Evolutionary conservation across 495 filamentous ascomycete species (phyloP), one percentile per base, ranked within the genome.

Genomic region (Hypoxylon cercidicola): DNA sequence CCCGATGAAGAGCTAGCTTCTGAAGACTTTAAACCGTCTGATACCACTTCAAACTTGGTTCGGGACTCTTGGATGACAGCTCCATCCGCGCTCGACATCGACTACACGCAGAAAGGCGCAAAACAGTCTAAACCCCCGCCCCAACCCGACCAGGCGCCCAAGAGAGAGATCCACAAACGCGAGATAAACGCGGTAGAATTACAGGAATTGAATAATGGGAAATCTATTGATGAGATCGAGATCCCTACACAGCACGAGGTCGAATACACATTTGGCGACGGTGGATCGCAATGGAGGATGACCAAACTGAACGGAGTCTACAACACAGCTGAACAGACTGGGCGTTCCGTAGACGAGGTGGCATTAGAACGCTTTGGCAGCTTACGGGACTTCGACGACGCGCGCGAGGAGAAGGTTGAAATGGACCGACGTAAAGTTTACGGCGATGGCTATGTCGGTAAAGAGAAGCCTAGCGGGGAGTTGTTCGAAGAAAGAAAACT

Each of bases 51-150:
- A 23, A 68, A 48, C 0, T 60, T 77, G 4, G 66, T 69, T 28
- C 78, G 95, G 56, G 96, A 97, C 77, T 85, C 90, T 4, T 99
- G 95, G 95, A 99, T 99, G 96, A 86, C 93, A 64, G 88, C 88
- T 2, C 93, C 95, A 0, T 90, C 89, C 5, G 87, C 86, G 0
- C 73, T 93, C 15, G 92, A 93, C 48, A 81, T 97, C 54, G 93
- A 97, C 64, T 97, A 95, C 72, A 88, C 90, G 30, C 90, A 94
- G 45, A 86, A 87, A 57, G 85, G 83, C 4, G 75, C 77, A 2
- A 84, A 84, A 55, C 37, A 19, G 15, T 64, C 72, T 7, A 81
- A 85, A 60, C 72, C 74, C 11, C 78, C 75, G 2, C 76, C 77
- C 20, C 80, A 85, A 45, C 79, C 87, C 8, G 82, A 84, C 49